These are phyloP conservation scores for Eragrostis nindensis DNA, from an alignment of 176 grass and related monocot genomes.

Conservation along the genomic window DNA sequence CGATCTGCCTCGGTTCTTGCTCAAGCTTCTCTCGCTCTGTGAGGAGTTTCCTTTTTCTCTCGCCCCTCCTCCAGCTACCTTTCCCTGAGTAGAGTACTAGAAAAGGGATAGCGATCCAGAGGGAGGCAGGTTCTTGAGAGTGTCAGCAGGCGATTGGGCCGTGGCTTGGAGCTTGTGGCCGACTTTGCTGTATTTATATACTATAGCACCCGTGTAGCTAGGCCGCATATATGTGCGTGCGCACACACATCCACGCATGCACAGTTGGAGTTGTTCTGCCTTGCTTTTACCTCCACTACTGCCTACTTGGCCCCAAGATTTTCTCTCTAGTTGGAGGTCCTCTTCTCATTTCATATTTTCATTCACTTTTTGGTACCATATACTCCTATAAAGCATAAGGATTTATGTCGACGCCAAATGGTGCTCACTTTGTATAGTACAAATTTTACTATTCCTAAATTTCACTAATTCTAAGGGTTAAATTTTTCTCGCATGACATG, in stretches of 20 bases:
- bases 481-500: too few species aligned
- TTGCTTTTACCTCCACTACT: conserved; percentile 44
- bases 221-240: conserved; percentile 44
- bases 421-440: too few species aligned
- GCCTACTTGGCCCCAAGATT: neutral
- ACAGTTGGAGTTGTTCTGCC: conserved; percentile 41
- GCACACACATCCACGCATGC: conserved; percentile 28
- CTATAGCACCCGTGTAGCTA: conserved; percentile 27
- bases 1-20: conserved; percentile 41
- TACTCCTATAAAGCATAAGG: too few species aligned
- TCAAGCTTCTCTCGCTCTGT: neutral
- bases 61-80: conserved; percentile 8
- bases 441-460: too few species aligned
- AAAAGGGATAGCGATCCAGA: conserved; percentile 45
- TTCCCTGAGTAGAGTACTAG: conserved; percentile 49
- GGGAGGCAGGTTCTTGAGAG: conserved; percentile 49
- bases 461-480: too few species aligned
- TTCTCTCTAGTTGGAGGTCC: neutral
- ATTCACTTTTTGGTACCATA: neutral
- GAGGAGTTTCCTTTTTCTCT: neutral
- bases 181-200: conserved; percentile 55
- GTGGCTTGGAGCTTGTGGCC: conserved; percentile 44
- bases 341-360: neutral
- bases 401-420: too few species aligned
- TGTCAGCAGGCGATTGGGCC: conserved; percentile 56